A percentile compares a stretch with the other conserved stretches of the same genome.
These are phyloP conservation scores for Cinnamomum chago DNA, from an alignment of 164 flowering plant genomes.

Conservation along the genomic window DNA sequence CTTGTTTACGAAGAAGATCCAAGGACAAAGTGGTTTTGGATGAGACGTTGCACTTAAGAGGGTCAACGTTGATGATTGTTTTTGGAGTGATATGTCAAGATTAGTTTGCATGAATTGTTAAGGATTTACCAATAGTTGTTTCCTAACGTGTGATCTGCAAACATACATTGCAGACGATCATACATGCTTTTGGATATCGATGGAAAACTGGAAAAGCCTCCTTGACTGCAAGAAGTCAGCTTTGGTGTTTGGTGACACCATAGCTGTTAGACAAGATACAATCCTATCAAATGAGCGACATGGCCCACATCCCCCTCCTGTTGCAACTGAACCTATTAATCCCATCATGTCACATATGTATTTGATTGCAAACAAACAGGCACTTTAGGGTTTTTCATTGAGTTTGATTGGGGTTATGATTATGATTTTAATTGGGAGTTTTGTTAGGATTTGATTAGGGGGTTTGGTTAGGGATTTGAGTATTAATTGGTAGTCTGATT, in stretches of 20 bases:
- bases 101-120: no score
- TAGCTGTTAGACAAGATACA: not conserved
- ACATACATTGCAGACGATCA: not conserved
- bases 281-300: not conserved
- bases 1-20: not conserved
- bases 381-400: no score
- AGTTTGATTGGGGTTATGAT: no score
- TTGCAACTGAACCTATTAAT: not conserved
- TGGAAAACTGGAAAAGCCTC: no score
- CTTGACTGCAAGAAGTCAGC: not conserved
- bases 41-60: not conserved
- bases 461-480: no score
- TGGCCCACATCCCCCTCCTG: not conserved
- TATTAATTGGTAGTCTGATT: no score
- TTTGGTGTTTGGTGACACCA: not conserved
- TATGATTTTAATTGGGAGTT: no score
- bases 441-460: no score
- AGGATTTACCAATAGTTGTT: not conserved
- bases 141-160: not conserved
- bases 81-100: not conserved
- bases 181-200: not conserved
- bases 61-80: no score
- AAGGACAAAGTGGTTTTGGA: not conserved
- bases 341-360: not conserved
- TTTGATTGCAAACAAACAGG: no score